Evolutionary conservation across 1,284 basidiomycete genomes (phyloP), one percentile per base, ranked within the genome.

Genomic region (Apiotrichum sp.): DNA sequence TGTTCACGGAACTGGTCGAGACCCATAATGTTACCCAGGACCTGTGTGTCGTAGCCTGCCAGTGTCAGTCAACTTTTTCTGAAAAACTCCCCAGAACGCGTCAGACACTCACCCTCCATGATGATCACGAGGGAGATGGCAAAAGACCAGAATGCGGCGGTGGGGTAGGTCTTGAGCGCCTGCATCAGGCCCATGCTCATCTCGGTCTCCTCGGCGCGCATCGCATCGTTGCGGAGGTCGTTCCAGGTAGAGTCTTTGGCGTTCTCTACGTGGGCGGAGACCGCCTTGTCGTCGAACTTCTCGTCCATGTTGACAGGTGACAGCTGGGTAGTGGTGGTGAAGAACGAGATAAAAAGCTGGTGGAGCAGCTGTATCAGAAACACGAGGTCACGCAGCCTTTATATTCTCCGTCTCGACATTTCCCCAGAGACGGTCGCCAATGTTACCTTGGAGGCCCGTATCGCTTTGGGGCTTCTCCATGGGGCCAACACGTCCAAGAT

Each of bases 141-240:
- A 42, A 63, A 56, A 1, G 61, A 60, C 61, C 61, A 63, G 33
- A 58, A 53, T 2, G 51, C 52, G 32, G 61, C 61, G 3, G 43
- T 57, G 8, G 55, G 58, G 54, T 63, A 63, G 29, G 51, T 33
- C 39, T 35, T 50, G 35, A 63, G 48, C 1, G 56, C 53, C 52
- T 56, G 45, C 2, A 40, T 36, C 34, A 63, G 44, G 32, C 50
- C 51, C 52, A 63, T 55, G 16, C 45, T 38, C 3, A 41, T n/a
- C 44, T 62, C 58, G 7, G 31, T 33, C 39, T 49, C 51, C 54
- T 63, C 61, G 7, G 61, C 61, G 35, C 52, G 36, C 31, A 58
- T 57, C 35, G 61, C 61, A 6, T 62, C 61, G 41, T 41, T 49
- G 38, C 51, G 58, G 47, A 50, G 47, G 32, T 38, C 47, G 8